These are phyloP conservation scores for Podospora appendiculata DNA, from an alignment of 495 filamentous ascomycete genomes.

Conservation along the genomic window DNA sequence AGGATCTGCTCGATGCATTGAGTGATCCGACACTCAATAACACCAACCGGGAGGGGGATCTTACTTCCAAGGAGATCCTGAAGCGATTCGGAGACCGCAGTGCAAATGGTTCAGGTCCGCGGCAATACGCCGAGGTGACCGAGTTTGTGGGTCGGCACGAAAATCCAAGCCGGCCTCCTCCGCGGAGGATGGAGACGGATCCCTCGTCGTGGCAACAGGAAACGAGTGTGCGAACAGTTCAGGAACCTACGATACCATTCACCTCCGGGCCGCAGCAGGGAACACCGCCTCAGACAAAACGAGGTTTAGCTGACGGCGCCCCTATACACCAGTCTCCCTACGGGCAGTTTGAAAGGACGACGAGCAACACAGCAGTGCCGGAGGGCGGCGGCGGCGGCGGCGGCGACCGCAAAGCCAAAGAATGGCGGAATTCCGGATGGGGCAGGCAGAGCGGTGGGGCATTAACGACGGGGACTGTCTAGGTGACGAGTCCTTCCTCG, in stretches of 20 bases:
- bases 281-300: slow-evolving; percentile 35
- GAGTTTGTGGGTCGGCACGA: slow-evolving; percentile 46
- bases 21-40: slow-evolving; percentile 76
- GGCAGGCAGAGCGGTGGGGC: slow-evolving; percentile 28
- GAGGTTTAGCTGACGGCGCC: slow-evolving; percentile 26
- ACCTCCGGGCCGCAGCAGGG: slow-evolving; percentile 12
- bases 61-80: slow-evolving; percentile 95
- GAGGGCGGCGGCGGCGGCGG: slow-evolving; percentile 18
- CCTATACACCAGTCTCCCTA: slow-evolving; percentile 16
- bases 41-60: slow-evolving; percentile 72
- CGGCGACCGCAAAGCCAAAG: slow-evolving; percentile 28
- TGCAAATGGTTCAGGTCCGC: slow-evolving; percentile 44
- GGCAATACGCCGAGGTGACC: slow-evolving; percentile 49
- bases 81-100: slow-evolving; percentile 77
- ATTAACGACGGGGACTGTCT: slow-evolving; percentile 24
- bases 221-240: slow-evolving; percentile 69
- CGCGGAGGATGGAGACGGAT: slow-evolving; percentile 65
- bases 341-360: slow-evolving; percentile 13
- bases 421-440: slow-evolving; percentile 50
- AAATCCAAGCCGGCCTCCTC: slow-evolving; percentile 37
- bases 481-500: slow-evolving; percentile 2
- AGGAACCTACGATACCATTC: slow-evolving; percentile 44
- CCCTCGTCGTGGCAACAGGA: slow-evolving; percentile 73
- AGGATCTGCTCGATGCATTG: slow-evolving; percentile 79
- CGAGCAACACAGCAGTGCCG: neutral